phyloP scores from a whole-genome alignment of 2,329 filamentous ascomycete species.

The Pyricularia sp. region DNA sequence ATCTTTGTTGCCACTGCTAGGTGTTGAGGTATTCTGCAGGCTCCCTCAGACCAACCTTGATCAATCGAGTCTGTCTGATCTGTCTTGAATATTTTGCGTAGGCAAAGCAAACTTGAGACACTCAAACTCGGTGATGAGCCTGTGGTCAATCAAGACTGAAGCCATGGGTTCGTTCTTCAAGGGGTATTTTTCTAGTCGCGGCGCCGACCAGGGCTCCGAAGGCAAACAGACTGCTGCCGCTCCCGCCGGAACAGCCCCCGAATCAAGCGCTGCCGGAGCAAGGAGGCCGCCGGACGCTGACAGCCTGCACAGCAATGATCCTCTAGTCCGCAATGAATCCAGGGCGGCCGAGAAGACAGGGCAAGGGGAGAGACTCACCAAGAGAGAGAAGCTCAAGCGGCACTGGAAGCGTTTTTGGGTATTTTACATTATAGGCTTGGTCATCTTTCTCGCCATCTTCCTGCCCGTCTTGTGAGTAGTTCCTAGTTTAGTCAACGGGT shows the following conservation, averaged over 20 bases:
- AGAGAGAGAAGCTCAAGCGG: conserved; percentile 27
- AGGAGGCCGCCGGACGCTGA: neutral
- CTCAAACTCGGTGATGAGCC: neutral
- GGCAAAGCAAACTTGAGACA: neutral
- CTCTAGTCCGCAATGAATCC: neutral
- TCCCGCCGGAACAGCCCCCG: neutral
- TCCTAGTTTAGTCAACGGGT: neutral
- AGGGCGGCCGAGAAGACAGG: neutral
- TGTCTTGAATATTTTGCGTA: neutral
- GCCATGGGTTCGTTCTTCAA: neutral
- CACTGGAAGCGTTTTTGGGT: conserved; percentile 34
- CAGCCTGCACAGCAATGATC: neutral
- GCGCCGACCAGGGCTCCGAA: neutral
- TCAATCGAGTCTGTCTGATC: neutral
- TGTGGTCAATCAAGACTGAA: neutral
- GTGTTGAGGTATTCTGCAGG: neutral
- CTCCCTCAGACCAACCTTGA: neutral
- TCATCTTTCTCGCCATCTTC: conserved; percentile 33
- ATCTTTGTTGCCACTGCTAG: neutral
- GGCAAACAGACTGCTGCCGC: neutral
- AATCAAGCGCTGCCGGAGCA: neutral
- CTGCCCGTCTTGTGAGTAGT: conserved; percentile 30
- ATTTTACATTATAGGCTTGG: conserved; percentile 29
- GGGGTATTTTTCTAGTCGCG: neutral
- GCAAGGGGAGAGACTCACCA: conserved; percentile 7